Evolutionary conservation across 371 early-diverging fungal species (phyloP).

Genomic region (Lichtheimia ramosa): DNA sequence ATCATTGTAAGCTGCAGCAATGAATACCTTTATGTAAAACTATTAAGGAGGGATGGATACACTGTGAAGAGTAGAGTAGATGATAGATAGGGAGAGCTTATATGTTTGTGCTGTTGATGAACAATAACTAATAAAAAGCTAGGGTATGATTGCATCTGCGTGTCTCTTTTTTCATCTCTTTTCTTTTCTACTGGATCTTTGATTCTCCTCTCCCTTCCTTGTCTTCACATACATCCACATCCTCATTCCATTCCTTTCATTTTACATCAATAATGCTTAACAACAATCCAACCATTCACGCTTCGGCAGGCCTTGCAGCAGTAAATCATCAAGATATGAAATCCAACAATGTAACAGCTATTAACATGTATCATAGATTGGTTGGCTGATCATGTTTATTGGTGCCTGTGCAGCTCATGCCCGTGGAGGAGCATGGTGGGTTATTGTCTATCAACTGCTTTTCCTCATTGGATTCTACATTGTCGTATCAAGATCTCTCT

Average conservation of each 20-base stretch:
- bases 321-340: constrained; percentile 6
- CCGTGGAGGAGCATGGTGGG: constrained; percentile 24
- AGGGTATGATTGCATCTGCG: not conserved
- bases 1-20: not conserved
- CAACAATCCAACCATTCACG: constrained; percentile 19
- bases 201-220: constrained; percentile 1
- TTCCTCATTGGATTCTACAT: constrained; percentile 15
- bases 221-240: constrained; percentile 1
- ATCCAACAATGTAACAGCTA: no score
- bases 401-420: constrained; percentile 13
- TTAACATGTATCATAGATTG: constrained; percentile 5
- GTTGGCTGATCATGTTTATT: constrained; percentile 19
- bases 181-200: not conserved
- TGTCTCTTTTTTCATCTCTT: not conserved
- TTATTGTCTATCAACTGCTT: constrained; percentile 20
- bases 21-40: no score
- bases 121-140: not conserved
- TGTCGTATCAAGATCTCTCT: constrained; percentile 11
- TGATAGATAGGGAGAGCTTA: not conserved
- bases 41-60: not conserved
- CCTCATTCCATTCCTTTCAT: constrained; percentile 1
- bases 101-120: no score
- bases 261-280: constrained; percentile 15
- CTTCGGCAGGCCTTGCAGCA: constrained; percentile 14
- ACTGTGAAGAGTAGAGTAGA: not conserved